These are phyloP conservation scores for Gracilaria vermiculophylla DNA, from an alignment of 23 red algal genomes.

Conservation along the genomic window DNA sequence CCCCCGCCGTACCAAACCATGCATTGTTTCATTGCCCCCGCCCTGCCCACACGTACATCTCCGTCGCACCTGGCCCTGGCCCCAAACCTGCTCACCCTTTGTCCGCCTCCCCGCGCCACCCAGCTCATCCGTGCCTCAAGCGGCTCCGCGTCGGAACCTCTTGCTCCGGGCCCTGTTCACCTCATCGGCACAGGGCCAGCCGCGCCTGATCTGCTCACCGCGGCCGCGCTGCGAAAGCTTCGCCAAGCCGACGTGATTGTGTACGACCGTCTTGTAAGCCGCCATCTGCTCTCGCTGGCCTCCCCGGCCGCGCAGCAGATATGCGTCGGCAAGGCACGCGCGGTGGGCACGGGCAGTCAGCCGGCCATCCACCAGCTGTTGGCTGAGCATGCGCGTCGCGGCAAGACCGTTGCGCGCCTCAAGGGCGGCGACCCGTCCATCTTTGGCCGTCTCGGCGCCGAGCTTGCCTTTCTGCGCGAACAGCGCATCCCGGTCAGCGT, in stretches of 20 bases:
- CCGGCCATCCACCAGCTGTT: conserved; percentile 69
- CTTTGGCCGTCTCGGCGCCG: conserved; percentile 84
- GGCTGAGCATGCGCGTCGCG: neutral
- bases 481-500: conserved; percentile 18
- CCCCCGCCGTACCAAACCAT: neutral
- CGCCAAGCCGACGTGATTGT: conserved; percentile 80
- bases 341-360: conserved; percentile 64
- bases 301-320: conserved; percentile 40
- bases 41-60: neutral
- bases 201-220: conserved; percentile 72
- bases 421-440: conserved; percentile 94
- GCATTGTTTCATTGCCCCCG: neutral
- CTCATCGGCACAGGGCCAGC: conserved; percentile 95
- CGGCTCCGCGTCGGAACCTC: neutral
- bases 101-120: neutral
- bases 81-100: neutral
- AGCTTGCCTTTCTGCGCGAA: conserved; percentile 59
- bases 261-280: conserved; percentile 88
- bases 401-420: conserved; percentile 64
- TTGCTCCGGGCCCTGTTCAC: conserved; percentile 39
- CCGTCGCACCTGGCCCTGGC: no score
- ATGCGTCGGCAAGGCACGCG: conserved; percentile 71
- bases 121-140: neutral
- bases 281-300: conserved; percentile 15
- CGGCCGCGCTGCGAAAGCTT: conserved; percentile 66